Evolutionary conservation across 2,329 filamentous ascomycete genomes (phyloP).

Genomic region (Pseudonectria buxi): DNA sequence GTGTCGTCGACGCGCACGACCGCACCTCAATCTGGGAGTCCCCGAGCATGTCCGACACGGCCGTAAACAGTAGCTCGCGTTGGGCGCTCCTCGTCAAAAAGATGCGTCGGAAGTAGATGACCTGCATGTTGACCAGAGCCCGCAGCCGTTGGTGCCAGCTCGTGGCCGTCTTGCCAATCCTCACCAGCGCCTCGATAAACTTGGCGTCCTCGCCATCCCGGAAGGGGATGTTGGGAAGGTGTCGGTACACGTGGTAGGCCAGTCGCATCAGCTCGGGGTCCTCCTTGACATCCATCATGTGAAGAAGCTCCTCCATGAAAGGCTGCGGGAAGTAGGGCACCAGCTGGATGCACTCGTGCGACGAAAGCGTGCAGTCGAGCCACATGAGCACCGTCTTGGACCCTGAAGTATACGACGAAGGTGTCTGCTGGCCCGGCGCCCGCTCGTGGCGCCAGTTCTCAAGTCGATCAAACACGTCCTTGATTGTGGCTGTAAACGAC

Average conservation of each 20-base stretch:
- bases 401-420: constrained; percentile 88
- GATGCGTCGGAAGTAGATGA: constrained; percentile 93
- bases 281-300: constrained; percentile 99
- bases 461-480: constrained; percentile 68
- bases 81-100: constrained; percentile 75
- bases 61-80: constrained; percentile 76
- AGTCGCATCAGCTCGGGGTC: constrained; percentile 91
- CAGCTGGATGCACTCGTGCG: constrained; percentile 86
- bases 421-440: constrained; percentile 81
- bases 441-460: constrained; percentile 85
- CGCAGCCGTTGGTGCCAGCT: constrained; percentile 96
- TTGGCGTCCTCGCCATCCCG: constrained; percentile 74
- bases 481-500: constrained; percentile 67
- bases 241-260: constrained; percentile 94
- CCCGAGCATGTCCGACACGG: constrained; percentile 91
- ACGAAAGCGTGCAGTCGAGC: constrained; percentile 86
- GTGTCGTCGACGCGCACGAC: constrained; percentile 81
- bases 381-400: constrained; percentile 94
- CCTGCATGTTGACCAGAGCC: constrained; percentile 96
- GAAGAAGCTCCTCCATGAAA: constrained; percentile 86
- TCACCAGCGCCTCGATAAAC: constrained; percentile 80
- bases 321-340: constrained; percentile 83
- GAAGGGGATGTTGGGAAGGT: constrained; percentile 92
- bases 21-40: constrained; percentile 92
- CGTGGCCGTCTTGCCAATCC: constrained; percentile 73